These are phyloP conservation scores for Malassezia caprae DNA, from an alignment of 1,284 basidiomycete genomes.

Conservation along the genomic window DNA sequence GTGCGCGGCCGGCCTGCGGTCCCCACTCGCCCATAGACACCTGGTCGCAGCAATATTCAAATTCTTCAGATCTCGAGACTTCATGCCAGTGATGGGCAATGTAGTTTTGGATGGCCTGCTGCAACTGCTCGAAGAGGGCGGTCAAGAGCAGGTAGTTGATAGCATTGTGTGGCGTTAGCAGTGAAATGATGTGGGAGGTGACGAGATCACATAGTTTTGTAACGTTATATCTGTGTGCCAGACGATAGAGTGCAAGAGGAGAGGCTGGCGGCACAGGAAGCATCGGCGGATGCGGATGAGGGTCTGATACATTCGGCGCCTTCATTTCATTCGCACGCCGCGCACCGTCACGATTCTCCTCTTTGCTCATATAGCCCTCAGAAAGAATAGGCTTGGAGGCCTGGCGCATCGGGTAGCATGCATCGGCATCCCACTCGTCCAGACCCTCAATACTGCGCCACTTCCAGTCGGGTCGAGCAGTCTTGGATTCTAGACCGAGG, in stretches of 20 bases:
- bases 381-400: conserved; percentile 6
- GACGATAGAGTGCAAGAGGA: conserved; percentile 66
- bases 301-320: conserved; percentile 51
- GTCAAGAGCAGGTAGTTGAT: conserved; percentile 61
- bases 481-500: conserved; percentile 10
- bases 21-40: conserved; percentile 31
- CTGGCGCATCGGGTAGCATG: conserved; percentile 1
- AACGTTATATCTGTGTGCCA: conserved; percentile 69
- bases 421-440: conserved; percentile 4
- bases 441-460: conserved; percentile 7
- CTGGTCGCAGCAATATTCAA: conserved; percentile 42
- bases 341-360: background rate
- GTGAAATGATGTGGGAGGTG: conserved; percentile 63
- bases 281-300: conserved; percentile 63
- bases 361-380: conserved; percentile 3
- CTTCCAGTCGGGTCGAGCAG: conserved; percentile 10
- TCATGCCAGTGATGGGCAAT: conserved; percentile 34
- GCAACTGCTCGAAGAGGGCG: conserved; percentile 31
- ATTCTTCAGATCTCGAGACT: conserved; percentile 30
- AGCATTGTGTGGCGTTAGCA: conserved; percentile 61
- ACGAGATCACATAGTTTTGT: conserved; percentile 60
- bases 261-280: conserved; percentile 49
- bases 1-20: conserved; percentile 8
- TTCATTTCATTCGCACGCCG: background rate
- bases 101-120: conserved; percentile 33